Base-by-base conservation (phyloP, 352 stramenopile genomes). In the Phytophthora pinifolia region DNA sequence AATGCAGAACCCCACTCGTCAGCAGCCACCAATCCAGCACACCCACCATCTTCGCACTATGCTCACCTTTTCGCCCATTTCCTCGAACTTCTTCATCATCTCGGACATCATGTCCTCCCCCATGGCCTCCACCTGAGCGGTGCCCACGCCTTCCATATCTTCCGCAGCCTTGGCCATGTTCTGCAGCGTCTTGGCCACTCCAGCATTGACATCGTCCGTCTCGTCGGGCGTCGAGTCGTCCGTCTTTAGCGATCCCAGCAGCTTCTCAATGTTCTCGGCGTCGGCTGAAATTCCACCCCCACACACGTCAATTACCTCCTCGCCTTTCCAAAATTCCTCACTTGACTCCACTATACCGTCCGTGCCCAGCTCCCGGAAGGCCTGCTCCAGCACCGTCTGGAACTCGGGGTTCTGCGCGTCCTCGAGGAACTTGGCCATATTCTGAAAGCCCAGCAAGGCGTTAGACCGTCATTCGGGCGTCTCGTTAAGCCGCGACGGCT, bases 11-110 rank as follows among this genome's bases (percentile, higher is more conserved):
- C 3, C 10, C 13, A 53, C 6, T 29, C 22, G n/a, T 8, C 35
- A 43, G 31, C 15, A 25, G 35, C 15, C n/a, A 25, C 15, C 2
- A 3, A 12, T 37, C 25, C 42, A 37, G 8, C 25, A 12, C 27
- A n/a, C 32, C 14, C 12, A 9, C 30, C 15, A 27, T 12, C 15
- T 1, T 15, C 27, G 8, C 17, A 18, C n/a, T n/a, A n/a, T n/a
- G n/a, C n/a, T n/a, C 38, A 93, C 91, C 74, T 98, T 98, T 54
- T 98, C 85, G 29, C 92, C 92, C 88, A 98, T 89, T 55, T 92
- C 77, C 53, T 98, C 91, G 59, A 98, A 98, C 66, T 98, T 94
- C 38, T 82, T 85, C 88, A 98, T 98, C 84, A 99, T 98, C 49
- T 98, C 82, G 33, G 87, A 54, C 90, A 98, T 98, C 76, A 98